Base-by-base conservation (phyloP, 108 stramenopile species). In the Asterionellopsis glacialis region DNA sequence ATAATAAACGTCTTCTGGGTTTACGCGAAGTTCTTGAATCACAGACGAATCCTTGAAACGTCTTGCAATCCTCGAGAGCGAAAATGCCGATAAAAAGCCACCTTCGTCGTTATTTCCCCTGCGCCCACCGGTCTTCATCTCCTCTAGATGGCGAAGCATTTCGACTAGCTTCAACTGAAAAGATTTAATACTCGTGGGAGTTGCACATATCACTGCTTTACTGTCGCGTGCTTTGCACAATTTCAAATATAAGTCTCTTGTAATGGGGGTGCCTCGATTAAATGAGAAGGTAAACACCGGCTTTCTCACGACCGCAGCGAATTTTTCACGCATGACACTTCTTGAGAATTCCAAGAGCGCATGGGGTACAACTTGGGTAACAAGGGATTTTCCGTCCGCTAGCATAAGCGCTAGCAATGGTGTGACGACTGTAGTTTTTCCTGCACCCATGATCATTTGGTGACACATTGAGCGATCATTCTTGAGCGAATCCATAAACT, bases 371-470 rank as follows among this genome's bases (percentile, higher is more conserved):
- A 98, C 98, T 72, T 99, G 97, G 16, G 93, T 85, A 4, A 95
- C 93, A 38, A 99, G 91, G 19, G 93, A 85, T 53, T 95, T 79
- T 4, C 96, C 97, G 51, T 97, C 93, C 3, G 97, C 98, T 38
- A 99, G 93, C 64, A 99, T 94, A 65, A 99, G 78, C 6, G 96
- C 94, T 44, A 98, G 77, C 25, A 98, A 83, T 45, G 99, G 98
- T 10, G 95, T 94, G 22, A 99, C 98, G 39, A 98, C 98, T n/a
- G 98, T 98, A 0, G 99, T 99, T 69, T 99, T 99, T 39, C 99
- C 99, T 6, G 97, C 98, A 22, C 99, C 99, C 99, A 99, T 99
- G 89, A 98, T 98, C 97, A 98, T 98, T 79, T 98, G 98, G 67
- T 98, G 95, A 52, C 97, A 96, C 85, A 95, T 93, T 14, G 95